Base-by-base conservation (phyloP, 495 filamentous ascomycete genomes). In the Podospora conica region DNA sequence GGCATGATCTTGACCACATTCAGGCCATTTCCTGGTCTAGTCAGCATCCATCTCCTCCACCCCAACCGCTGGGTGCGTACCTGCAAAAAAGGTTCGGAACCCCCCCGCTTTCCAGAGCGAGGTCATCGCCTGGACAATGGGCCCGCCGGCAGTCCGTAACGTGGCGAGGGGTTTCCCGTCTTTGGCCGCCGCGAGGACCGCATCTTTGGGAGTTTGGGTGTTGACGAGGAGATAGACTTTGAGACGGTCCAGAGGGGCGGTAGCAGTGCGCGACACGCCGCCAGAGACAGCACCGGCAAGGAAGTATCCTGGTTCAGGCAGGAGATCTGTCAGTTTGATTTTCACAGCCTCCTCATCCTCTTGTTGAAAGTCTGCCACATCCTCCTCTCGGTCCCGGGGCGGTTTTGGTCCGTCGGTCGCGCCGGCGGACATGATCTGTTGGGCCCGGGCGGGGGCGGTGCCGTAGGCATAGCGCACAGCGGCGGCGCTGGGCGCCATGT, bases 1-100 rank as follows among this genome's bases (percentile, higher is more conserved):
- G 95, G 95, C 89, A 98, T 94, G 58, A 98, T 92, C 77, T 98
- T 98, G 69, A 97, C 72, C 10, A 98, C 94, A 72, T 98, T 98
- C 65, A 98, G 83, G 9, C 95, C 95, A 73, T 98, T 98, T 28
- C 95, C 95, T 97, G 33, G 31, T n/a, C 9, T 28, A 24, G 63
- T 85, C 61, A 84, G 79, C 58, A 58, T 24, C 20, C 40, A 9
- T 40, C 54, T 33, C 55, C 23, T 20, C 21, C 15, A 9, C 15
- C 11, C 15, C 9, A 2, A 20, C 18, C 15, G 9, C 15, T 48
- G 21, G n/a, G 20, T 15, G 18, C 21, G 74, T 80, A 96, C 94
- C 95, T 68, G 95, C 95, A 81, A 97, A 98, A 71, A 98, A 86
- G 74, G 91, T 96, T 58, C 89, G 87, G 40, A 97, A 79, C n/a